phyloP scores from a whole-genome alignment of 371 early-diverging fungal species.

The Chytridium lagenaria region DNA sequence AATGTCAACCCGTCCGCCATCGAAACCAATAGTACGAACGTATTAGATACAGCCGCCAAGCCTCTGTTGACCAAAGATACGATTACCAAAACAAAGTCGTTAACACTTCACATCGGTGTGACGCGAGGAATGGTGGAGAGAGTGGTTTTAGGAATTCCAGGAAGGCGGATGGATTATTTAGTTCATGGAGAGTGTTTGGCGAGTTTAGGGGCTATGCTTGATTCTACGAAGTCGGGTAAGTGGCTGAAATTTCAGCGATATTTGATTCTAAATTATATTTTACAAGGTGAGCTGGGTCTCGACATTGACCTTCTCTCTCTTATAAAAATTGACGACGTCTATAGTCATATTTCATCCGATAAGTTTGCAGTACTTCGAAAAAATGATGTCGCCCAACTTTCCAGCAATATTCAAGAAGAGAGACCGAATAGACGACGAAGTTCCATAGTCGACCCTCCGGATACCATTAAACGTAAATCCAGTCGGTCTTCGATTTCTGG shows the following conservation, averaged over 20 bases:
- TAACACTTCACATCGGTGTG: slow-evolving; percentile 7
- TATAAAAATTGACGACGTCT: neutral
- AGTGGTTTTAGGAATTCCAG: slow-evolving; percentile 1
- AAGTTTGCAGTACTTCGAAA: neutral
- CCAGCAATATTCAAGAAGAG: too few relatives aligned
- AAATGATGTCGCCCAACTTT: too few relatives aligned
- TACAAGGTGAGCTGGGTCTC: slow-evolving; percentile 11
- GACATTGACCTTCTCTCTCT: neutral
- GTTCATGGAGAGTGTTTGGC: slow-evolving; percentile 7
- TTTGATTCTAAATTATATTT: neutral
- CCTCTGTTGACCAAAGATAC: too few relatives aligned
- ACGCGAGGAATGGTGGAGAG: neutral
- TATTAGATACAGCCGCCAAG: too few relatives aligned
- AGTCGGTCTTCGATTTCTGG: too few relatives aligned
- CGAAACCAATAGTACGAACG: too few relatives aligned
- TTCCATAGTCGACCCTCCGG: too few relatives aligned
- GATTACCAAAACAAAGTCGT: neutral
- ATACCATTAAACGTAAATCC: too few relatives aligned
- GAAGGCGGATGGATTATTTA: slow-evolving; percentile 15
- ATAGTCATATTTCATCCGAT: neutral
- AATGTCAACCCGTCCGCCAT: too few relatives aligned
- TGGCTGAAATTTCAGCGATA: neutral
- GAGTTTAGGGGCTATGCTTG: neutral
- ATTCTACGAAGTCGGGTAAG: neutral
- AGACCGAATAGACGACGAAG: too few relatives aligned